Conservation (phyloP, 768 basidiomycete species). For the Termitomyces bulborhizus region DNA sequence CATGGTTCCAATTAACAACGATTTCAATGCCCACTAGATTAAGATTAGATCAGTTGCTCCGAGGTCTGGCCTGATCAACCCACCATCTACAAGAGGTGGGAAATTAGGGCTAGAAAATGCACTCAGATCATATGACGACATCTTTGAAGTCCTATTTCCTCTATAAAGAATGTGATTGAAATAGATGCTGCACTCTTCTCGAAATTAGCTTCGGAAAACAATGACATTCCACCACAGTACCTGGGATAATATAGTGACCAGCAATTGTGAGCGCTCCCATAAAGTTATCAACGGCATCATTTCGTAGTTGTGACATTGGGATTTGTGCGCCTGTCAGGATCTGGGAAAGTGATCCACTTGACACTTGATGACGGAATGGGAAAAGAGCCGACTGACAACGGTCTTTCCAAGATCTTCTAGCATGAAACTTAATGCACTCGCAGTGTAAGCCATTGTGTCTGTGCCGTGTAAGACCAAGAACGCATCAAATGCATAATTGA, state of each 20-base stretch:
- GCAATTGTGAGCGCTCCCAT: constrained; percentile 86
- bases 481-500: constrained; percentile 89
- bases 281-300: constrained; percentile 91
- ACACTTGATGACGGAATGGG: not conserved
- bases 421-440: constrained; percentile 85
- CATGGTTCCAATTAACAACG: constrained; percentile 82
- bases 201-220: not conserved
- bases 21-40: constrained; percentile 82
- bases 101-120: constrained; percentile 88
- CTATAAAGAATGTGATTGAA: constrained; percentile 88
- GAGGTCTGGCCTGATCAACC: constrained; percentile 8
- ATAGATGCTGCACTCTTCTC: constrained; percentile 75
- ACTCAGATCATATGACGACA: constrained; percentile 75
- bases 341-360: constrained; percentile 27
- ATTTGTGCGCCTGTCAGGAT: constrained; percentile 94
- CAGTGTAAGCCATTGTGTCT: constrained; percentile 87
- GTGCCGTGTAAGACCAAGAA: constrained; percentile 90
- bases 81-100: constrained; percentile 74
- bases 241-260: constrained; percentile 88
- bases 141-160: constrained; percentile 79
- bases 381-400: constrained; percentile 43
- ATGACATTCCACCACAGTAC: constrained; percentile 27
- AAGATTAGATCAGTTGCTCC: constrained; percentile 3
- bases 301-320: constrained; percentile 84
- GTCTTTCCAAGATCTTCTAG: constrained; percentile 92